A percentile compares a stretch with the other conserved stretches of the same genome.
phyloP scores from a whole-genome alignment of 805 yeast genomes.

The Alloascoidea africana region DNA sequence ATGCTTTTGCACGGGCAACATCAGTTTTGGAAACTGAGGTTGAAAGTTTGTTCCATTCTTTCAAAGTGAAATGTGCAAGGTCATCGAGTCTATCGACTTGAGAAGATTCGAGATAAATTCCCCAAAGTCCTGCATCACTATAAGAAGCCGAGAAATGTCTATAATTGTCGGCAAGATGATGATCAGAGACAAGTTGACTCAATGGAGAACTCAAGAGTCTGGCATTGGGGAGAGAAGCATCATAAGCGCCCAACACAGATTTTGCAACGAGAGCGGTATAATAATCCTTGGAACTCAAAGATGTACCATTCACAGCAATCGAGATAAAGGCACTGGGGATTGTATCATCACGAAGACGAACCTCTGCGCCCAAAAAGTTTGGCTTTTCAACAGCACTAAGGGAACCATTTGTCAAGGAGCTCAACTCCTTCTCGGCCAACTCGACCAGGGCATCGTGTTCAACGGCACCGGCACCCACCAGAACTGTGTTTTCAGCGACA shows the following conservation, averaged over 20 bases:
- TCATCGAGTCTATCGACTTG: constrained; percentile 54
- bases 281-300: constrained; percentile 45
- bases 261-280: constrained; percentile 65
- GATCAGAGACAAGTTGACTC: constrained; percentile 51
- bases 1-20: constrained; percentile 62
- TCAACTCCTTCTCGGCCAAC: constrained; percentile 37
- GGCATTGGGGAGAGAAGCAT: constrained; percentile 38
- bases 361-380: constrained; percentile 75
- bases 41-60: constrained; percentile 80
- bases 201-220: constrained; percentile 53
- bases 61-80: constrained; percentile 63
- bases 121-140: constrained; percentile 76
- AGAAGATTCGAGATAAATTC: constrained; percentile 53
- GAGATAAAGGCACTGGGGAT: constrained; percentile 67
- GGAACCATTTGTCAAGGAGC: constrained; percentile 33
- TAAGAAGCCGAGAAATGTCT: constrained; percentile 59
- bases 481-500: constrained; percentile 48
- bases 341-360: constrained; percentile 80
- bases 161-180: constrained; percentile 59
- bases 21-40: constrained; percentile 64
- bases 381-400: constrained; percentile 30
- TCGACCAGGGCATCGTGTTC: constrained; percentile 57
- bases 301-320: constrained; percentile 64
- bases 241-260: constrained; percentile 38
- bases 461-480: constrained; percentile 56